Evolutionary conservation across 805 yeast species (phyloP), one percentile per base, ranked within the genome.

Genomic region (Barnettozyma sp.): DNA sequence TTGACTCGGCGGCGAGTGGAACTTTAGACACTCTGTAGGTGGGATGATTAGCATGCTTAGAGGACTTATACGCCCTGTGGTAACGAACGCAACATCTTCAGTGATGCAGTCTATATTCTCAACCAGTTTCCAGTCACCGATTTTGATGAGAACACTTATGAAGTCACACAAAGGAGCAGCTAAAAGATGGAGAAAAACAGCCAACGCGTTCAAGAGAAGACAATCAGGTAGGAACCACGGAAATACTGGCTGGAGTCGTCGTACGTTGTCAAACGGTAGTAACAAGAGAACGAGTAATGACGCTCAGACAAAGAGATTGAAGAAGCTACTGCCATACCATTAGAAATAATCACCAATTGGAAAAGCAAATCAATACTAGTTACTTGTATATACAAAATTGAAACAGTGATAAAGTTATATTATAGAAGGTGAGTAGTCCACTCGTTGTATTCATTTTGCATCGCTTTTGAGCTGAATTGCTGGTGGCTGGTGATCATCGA

Each of bases 181-280:
- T 33, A 85, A 82, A 56, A 73, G 97, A 62, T 84, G 92, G 78
- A 73, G 81, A 56, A 78, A 76, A 50, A 80, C 82, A 5, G 85
- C 82, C 2, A 64, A 65, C 30, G 72, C 75, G n/a, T 79, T 68
- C 60, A 72, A 77, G 48, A 65, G 85, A 54, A 65, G 71, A 43
- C 75, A 77, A 49, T 82, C 94, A 15, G 94, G 95, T 9, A 75
- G 95, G 64, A 82, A 83, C 46, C 97, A 88, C 57, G 96, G 97
- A 34, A 88, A 88, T 53, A 84, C 87, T 2, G 88, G 95, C 16
- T 88, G 92, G 81, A 71, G 87, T 22, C 63, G 73, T 26, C 68
- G 78, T 34, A 66, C 72, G 18, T 60, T 82, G 51, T 65, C 73
- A 41, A 70, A 69, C 49, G 66, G 81, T 59, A 72, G 76, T 45